A percentile compares a stretch with the other conserved stretches of the same genome.
Evolutionary conservation across 139 green algal genomes (phyloP).

Genomic region (Chlorella sp.): DNA sequence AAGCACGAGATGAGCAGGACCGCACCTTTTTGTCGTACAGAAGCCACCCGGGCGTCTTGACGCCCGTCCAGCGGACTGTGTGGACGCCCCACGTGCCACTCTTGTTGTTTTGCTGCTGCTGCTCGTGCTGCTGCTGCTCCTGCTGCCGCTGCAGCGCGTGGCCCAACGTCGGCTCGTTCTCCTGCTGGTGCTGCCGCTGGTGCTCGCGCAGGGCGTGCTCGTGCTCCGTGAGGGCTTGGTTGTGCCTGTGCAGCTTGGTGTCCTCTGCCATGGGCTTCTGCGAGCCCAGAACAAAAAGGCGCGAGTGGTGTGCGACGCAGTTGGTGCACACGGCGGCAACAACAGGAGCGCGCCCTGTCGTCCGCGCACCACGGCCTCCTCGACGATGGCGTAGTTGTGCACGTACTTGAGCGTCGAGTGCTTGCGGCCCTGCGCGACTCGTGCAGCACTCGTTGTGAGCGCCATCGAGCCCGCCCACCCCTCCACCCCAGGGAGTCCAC

Average conservation of each 20-base stretch:
- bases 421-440: background rate
- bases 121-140: background rate
- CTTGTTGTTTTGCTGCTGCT: background rate
- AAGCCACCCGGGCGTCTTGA: constrained; percentile 23
- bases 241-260: constrained; percentile 6
- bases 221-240: background rate
- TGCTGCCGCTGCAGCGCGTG: background rate
- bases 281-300: background rate
- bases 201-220: background rate
- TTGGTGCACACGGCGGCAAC: background rate
- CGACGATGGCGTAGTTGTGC: constrained; percentile 6
- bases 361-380: constrained; percentile 2
- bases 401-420: constrained; percentile 11
- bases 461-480: background rate
- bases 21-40: constrained; percentile 18
- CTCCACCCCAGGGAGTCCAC: background rate
- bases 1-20: background rate
- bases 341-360: background rate
- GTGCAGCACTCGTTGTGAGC: background rate
- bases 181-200: background rate
- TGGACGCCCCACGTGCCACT: background rate
- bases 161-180: background rate
- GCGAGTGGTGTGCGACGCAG: background rate
- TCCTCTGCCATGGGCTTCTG: background rate
- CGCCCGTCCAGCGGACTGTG: constrained; percentile 6